Evolutionary conservation across 306 rosid genomes (phyloP), one percentile per base, ranked within the genome.

Genomic region (Dalbergia oliveri): DNA sequence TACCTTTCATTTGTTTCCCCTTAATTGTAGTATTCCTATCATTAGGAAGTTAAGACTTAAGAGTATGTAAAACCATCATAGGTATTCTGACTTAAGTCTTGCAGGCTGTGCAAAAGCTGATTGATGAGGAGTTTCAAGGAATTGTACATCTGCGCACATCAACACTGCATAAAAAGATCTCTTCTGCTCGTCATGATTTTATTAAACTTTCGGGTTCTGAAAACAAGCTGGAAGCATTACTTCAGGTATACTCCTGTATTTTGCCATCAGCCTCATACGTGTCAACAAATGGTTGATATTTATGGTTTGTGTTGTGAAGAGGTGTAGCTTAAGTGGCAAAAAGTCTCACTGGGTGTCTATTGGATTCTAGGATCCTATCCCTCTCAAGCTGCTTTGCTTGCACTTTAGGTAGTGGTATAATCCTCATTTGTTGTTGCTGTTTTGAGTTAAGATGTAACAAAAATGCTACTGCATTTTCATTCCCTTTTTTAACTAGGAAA

Each of bases 171-270:
- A 95, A 93, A 73, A 95, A 88, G 80, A 84, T 95, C 85, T 90
- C 98, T 78, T 81, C 97, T 44, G 97, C 98, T 64, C 97, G 97
- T 47, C 99, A 95, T 83, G 99, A 95, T 89, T 95, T 95, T 86
- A 87, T 95, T 23, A 91, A 82, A 84, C 89, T 95, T 75, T 81
- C 98, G 35, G 99, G 98, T 79, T 83, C 96, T 56, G 99, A 93
- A 84, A 95, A 95, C 88, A 95, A 95, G 93, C 73, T 95, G 86
- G 99, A 95, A 82, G 88, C 98, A 75, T 83, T 95, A 79, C 83
- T 95, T 67, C 99, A 94, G 99, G 99, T 93, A 53, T 75, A 62
- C 11, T 66, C 56, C 59, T 31, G 65, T 45, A 5, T 70, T 59
- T 76, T 58, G 6, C 26, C 23, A 39, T 80, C 16, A 33, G 61